phyloP scores from a whole-genome alignment of 106 monocot species.

The Apostasia shenzhenica region DNA sequence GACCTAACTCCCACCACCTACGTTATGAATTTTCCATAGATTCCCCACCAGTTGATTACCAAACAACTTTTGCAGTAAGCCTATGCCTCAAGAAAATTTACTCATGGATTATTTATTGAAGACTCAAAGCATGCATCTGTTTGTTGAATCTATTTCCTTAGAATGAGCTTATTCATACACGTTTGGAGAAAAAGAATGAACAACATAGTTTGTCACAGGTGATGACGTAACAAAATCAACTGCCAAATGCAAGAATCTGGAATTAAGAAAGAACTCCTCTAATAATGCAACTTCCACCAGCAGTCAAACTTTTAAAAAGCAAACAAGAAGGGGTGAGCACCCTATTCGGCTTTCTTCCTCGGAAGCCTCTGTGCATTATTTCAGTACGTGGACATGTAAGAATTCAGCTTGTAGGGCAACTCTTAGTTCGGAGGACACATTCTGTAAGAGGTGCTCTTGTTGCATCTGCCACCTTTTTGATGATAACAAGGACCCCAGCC shows the following conservation, averaged over 20 bases:
- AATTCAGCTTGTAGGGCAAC: conserved; percentile 86
- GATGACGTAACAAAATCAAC: conserved; percentile 40
- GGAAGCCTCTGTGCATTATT: conserved; percentile 14
- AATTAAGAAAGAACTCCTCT: conserved; percentile 35
- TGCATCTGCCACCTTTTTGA: conserved; percentile 85
- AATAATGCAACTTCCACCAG: conserved; percentile 14
- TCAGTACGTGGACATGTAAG: conserved; percentile 49
- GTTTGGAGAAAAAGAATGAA: conserved; percentile 35
- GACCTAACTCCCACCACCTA: neutral
- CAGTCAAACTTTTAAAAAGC: conserved; percentile 34
- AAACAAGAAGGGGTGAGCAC: conserved; percentile 56
- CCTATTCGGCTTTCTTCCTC: conserved; percentile 21
- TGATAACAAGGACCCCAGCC: conserved; percentile 97
- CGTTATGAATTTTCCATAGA: neutral
- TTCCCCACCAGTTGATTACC: conserved; percentile 26
- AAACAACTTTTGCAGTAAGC: conserved; percentile 44
- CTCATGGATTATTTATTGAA: conserved; percentile 12
- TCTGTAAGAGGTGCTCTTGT: conserved; percentile 93
- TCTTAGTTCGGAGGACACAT: conserved; percentile 51
- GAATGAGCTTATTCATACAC: conserved; percentile 28
- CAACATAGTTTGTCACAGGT: conserved; percentile 11
- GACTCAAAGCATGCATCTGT: conserved; percentile 34
- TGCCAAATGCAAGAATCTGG: conserved; percentile 41
- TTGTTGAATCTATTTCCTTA: conserved; percentile 33
- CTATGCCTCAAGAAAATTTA: conserved; percentile 32